phyloP scores from a whole-genome alignment of 108 stramenopile genomes.

The Cafeteria roenbergensis region DNA sequence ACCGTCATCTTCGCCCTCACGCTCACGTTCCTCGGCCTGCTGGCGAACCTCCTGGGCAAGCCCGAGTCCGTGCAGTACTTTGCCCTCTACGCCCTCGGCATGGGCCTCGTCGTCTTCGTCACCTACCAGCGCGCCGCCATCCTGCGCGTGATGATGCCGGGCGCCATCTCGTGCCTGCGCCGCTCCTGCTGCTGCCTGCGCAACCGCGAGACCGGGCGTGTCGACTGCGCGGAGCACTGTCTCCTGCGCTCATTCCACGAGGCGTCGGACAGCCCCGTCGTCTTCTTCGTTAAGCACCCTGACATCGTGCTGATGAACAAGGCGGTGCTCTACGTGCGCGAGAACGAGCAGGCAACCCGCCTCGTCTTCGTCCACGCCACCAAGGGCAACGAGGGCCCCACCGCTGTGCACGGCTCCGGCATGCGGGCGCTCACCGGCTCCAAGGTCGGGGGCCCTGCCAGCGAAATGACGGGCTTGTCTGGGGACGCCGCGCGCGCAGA shows the following conservation, averaged over 20 bases:
- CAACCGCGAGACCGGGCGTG: no score
- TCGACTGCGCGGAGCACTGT: no score
- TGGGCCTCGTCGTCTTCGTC: slow-evolving; percentile 35
- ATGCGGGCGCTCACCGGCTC: not conserved
- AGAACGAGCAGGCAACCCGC: slow-evolving; percentile 43
- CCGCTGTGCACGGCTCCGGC: not conserved
- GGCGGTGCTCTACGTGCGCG: slow-evolving; percentile 50
- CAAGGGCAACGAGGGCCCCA: not conserved
- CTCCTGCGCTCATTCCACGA: slow-evolving; percentile 27
- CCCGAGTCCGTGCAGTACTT: slow-evolving; percentile 48
- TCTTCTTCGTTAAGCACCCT: slow-evolving; percentile 51
- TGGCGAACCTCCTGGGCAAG: slow-evolving; percentile 47
- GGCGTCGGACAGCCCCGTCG: slow-evolving; percentile 35
- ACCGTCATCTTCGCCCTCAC: slow-evolving; percentile 32
- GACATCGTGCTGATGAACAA: slow-evolving; percentile 55
- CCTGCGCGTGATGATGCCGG: slow-evolving; percentile 25
- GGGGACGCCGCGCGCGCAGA: no score
- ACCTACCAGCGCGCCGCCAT: slow-evolving; percentile 47
- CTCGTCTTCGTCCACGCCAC: slow-evolving; percentile 34
- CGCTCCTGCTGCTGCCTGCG: no score
- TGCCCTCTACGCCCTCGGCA: slow-evolving; percentile 41
- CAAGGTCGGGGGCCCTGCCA: no score
- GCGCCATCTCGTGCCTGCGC: not conserved
- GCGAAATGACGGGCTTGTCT: no score
- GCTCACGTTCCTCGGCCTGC: slow-evolving; percentile 26